Conservation (phyloP, 2,329 filamentous ascomycete genomes). For the Cordyceps cateniannulata region DNA sequence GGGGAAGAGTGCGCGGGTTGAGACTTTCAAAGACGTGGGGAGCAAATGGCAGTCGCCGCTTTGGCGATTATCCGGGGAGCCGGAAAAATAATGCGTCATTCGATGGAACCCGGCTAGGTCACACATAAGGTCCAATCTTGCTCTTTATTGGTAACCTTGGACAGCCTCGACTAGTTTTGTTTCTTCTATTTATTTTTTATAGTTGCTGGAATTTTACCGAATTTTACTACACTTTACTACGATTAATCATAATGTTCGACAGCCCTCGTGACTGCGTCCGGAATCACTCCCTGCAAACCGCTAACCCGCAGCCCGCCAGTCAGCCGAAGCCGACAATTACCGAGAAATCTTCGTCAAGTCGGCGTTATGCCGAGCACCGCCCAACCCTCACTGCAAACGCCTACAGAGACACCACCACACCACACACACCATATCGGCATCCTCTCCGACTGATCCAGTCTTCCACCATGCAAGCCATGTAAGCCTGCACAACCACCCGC, state of each 20-base stretch:
- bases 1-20: neutral
- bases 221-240: neutral
- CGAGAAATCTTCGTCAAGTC: conserved; percentile 6
- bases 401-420: no score
- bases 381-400: neutral
- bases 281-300: neutral
- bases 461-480: neutral
- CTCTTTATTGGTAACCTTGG: neutral
- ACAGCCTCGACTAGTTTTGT: neutral
- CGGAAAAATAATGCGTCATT: conserved; percentile 14
- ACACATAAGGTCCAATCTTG: no score
- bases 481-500: neutral
- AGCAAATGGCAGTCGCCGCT: conserved; percentile 9
- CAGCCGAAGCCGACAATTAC: conserved; percentile 11
- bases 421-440: neutral
- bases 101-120: neutral
- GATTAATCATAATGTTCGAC: neutral
- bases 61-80: conserved; percentile 10
- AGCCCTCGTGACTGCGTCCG: neutral
- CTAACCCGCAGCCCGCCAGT: neutral
- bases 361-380: conserved; percentile 7
- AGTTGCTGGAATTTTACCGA: no score
- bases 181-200: neutral
- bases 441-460: neutral
- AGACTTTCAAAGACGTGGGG: neutral